A percentile compares a stretch with the other conserved stretches of the same genome.
phyloP scores from a whole-genome alignment of 2,329 filamentous ascomycete genomes.

The Neonectria punicea region DNA sequence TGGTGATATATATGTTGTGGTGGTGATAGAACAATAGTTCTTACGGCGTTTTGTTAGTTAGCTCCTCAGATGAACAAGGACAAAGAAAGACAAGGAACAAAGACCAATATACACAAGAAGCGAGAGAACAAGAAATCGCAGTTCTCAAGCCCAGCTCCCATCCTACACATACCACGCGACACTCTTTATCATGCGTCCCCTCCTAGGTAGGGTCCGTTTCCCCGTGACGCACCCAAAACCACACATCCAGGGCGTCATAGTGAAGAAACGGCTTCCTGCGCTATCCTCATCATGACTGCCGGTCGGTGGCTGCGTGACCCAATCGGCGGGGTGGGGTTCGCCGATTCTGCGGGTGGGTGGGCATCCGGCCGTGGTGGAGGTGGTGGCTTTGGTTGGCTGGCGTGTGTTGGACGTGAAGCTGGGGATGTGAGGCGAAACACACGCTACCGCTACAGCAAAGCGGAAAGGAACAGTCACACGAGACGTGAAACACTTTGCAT shows the following conservation, averaged over 20 bases:
- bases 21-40: background rate
- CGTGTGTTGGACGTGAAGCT: background rate
- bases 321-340: conserved; percentile 17
- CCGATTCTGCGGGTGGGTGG: conserved; percentile 4
- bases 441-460: background rate
- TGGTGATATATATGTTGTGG: background rate
- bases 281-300: background rate
- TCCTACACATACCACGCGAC: conserved; percentile 7
- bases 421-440: background rate
- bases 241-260: background rate
- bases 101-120: conserved; percentile 5
- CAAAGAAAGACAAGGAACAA: background rate
- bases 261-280: background rate
- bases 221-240: conserved; percentile 12
- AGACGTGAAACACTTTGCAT: conserved; percentile 2
- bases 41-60: background rate
- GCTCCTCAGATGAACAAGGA: background rate
- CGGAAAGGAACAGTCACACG: conserved; percentile 9
- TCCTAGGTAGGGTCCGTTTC: background rate
- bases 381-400: conserved; percentile 21
- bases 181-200: conserved; percentile 16
- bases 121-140: background rate
- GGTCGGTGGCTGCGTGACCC: conserved; percentile 15
- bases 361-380: background rate
- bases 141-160: background rate